Evolutionary conservation across 352 stramenopile species (phyloP).

Genomic region (Globisporangium irregulare): DNA sequence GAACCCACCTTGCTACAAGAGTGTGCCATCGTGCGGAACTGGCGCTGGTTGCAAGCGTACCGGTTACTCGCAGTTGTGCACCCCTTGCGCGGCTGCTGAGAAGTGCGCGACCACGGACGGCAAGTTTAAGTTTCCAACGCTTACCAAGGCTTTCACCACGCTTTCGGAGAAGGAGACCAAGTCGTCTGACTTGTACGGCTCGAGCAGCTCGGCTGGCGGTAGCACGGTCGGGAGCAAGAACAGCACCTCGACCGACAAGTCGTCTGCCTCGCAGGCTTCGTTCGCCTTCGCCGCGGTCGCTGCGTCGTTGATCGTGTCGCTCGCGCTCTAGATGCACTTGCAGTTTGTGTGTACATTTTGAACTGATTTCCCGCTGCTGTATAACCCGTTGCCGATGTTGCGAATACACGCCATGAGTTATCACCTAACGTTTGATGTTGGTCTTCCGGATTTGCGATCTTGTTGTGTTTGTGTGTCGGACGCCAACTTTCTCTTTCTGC

Average conservation of each 20-base stretch:
- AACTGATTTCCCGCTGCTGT: conserved; percentile 3
- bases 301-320: conserved; percentile 5
- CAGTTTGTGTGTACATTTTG: conserved; percentile 13
- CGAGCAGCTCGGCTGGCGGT: not conserved
- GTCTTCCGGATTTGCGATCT: not conserved
- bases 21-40: conserved; percentile 42
- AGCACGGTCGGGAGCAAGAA: not conserved
- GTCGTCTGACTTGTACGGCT: conserved; percentile 7
- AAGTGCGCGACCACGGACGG: conserved; percentile 37
- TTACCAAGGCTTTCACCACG: conserved; percentile 49
- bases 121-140: conserved; percentile 56
- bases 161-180: conserved; percentile 44
- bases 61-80: conserved; percentile 75
- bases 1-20: conserved; percentile 78
- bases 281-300: conserved; percentile 6
- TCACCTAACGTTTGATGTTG: not conserved
- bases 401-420: conserved; percentile 13
- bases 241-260: conserved; percentile 6
- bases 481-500: too few relatives aligned
- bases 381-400: conserved; percentile 8
- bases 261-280: not conserved
- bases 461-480: not conserved
- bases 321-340: conserved; percentile 12
- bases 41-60: conserved; percentile 62
- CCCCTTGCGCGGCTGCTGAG: conserved; percentile 35